These are phyloP conservation scores for Lagenaria siceraria DNA, from an alignment of 306 rosid species.

Conservation along the genomic window DNA sequence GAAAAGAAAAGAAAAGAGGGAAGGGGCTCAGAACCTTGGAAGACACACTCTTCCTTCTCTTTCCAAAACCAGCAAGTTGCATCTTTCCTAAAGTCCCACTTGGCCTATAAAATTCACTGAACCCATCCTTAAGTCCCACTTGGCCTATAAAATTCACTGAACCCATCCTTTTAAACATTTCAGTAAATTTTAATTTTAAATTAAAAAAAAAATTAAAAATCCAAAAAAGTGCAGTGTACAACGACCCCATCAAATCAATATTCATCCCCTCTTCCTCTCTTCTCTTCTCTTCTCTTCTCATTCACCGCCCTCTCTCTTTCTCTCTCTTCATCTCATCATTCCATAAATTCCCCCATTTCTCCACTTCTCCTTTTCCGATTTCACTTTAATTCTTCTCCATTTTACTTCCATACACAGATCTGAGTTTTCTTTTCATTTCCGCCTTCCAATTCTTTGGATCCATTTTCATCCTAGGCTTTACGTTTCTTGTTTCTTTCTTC, in stretches of 20 bases:
- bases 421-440: neutral
- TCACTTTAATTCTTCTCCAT: neutral
- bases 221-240: too few relatives aligned
- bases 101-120: constrained; percentile 28
- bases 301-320: neutral
- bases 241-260: constrained; percentile 1
- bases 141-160: constrained; percentile 28
- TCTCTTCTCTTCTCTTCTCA: neutral
- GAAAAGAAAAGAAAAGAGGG: neutral
- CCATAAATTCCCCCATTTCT: neutral
- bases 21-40: constrained; percentile 45
- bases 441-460: neutral
- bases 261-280: neutral
- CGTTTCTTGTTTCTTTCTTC: too few relatives aligned
- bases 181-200: too few relatives aligned
- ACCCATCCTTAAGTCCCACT: constrained; percentile 14
- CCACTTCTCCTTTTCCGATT: neutral
- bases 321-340: neutral
- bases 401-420: too few relatives aligned
- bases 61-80: constrained; percentile 25
- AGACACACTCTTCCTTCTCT: constrained; percentile 15
- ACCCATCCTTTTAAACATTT: constrained; percentile 6
- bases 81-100: constrained; percentile 33
- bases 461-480: neutral
- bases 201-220: too few relatives aligned